Percentiles rank a stretch among this genome's conserved stretches.
Evolutionary conservation across 2,329 filamentous ascomycete species (phyloP).

Genomic region (Fusarium tanahbumbuense): DNA sequence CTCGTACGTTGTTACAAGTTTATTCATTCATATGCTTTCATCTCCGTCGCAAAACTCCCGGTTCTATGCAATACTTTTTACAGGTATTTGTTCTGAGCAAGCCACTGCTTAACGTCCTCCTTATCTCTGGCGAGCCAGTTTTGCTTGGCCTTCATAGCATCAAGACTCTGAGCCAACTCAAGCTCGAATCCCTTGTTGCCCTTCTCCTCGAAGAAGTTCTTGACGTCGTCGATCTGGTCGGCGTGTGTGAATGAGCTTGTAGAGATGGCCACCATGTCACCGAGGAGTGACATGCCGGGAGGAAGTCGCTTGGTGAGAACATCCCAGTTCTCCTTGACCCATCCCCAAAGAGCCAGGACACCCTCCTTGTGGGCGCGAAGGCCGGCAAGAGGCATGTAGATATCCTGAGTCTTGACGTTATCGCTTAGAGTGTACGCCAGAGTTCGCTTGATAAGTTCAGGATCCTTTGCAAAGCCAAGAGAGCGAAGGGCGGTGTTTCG

Average conservation of each 20-base stretch:
- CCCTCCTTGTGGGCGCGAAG: slow-evolving; percentile 82
- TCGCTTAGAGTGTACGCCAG: slow-evolving; percentile 79
- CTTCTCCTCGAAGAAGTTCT: slow-evolving; percentile 83
- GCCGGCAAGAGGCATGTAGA: slow-evolving; percentile 87
- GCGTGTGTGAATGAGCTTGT: slow-evolving; percentile 83
- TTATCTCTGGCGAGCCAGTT: slow-evolving; percentile 69
- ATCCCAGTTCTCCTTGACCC: slow-evolving; percentile 92
- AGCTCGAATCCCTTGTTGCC: slow-evolving; percentile 89
- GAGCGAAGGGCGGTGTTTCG: slow-evolving; percentile 90
- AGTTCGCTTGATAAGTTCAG: slow-evolving; percentile 84
- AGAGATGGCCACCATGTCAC: slow-evolving; percentile 83
- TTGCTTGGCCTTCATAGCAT: slow-evolving; percentile 83
- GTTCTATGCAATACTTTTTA: slow-evolving; percentile 27
- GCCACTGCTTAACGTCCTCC: slow-evolving; percentile 75
- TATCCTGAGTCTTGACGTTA: slow-evolving; percentile 92
- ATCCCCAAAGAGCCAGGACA: slow-evolving; percentile 82
- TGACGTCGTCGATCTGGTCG: slow-evolving; percentile 79
- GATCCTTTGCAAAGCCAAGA: slow-evolving; percentile 81
- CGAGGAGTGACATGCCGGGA: slow-evolving; percentile 87
- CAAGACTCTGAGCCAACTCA: slow-evolving; percentile 88
- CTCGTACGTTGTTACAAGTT: not conserved
- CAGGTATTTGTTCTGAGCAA: slow-evolving; percentile 46
- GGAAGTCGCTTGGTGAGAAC: slow-evolving; percentile 82
- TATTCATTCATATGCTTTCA: slow-evolving; percentile 1
- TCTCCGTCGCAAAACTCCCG: not conserved